Conservation (phyloP, 495 filamentous ascomycete genomes). For the Elasticomyces elasticus region DNA sequence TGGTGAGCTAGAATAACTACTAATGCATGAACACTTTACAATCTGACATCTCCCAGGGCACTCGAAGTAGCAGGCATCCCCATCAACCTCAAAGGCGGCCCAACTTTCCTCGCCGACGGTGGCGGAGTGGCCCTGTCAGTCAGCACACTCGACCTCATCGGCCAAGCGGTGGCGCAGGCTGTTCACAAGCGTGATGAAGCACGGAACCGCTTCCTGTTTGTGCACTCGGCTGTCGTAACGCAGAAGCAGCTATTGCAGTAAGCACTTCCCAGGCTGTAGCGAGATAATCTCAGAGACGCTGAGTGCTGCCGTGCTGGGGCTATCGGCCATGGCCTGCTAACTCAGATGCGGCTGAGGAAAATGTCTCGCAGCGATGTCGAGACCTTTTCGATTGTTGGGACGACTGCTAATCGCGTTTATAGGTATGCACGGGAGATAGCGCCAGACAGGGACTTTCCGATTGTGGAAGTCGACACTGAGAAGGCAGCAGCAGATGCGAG, state of each 20-base stretch:
- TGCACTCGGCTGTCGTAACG: conserved; percentile 12
- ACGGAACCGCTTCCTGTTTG: conserved; percentile 13
- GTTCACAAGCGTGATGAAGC: conserved; percentile 9
- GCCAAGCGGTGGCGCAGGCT: conserved; percentile 6
- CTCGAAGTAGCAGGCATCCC: neutral
- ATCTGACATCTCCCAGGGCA: neutral
- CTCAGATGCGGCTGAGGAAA: too few relatives aligned
- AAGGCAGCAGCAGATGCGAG: neutral
- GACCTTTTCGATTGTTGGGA: too few relatives aligned
- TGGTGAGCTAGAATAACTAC: neutral
- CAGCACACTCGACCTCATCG: conserved; percentile 15
- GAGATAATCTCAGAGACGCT: too few relatives aligned
- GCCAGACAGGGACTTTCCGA: conserved; percentile 1
- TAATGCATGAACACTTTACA: too few relatives aligned
- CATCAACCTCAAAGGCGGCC: neutral
- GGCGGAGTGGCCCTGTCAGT: neutral
- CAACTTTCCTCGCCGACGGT: neutral
- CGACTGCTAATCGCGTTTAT: too few relatives aligned
- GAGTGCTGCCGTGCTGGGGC: too few relatives aligned
- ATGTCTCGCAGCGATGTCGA: too few relatives aligned
- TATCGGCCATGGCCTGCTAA: too few relatives aligned
- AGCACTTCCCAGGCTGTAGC: too few relatives aligned
- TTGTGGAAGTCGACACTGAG: conserved; percentile 3
- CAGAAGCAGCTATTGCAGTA: conserved; percentile 13
- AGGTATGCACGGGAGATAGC: conserved; percentile 11